Conservation (phyloP, 164 flowering plant species). For the Saururus chinensis region DNA sequence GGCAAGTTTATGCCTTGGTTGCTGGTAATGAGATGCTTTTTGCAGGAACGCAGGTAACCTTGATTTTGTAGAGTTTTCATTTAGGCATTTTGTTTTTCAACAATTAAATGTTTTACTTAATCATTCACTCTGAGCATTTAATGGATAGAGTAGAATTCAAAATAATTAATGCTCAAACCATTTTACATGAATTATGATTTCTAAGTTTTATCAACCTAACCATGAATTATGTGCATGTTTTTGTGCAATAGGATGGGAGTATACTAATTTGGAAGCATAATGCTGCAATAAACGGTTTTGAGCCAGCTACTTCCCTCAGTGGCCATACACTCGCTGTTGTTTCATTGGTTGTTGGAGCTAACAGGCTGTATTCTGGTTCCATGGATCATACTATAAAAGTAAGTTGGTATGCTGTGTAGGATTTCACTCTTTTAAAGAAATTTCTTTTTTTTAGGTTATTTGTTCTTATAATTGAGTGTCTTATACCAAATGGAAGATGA, state of each 20-base stretch:
- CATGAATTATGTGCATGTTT: neutral
- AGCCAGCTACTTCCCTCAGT: slow-evolving; percentile 71
- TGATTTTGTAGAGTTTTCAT: neutral
- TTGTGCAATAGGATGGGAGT: slow-evolving; percentile 61
- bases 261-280: slow-evolving; percentile 84
- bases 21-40: slow-evolving; percentile 78
- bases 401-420: slow-evolving; percentile 16
- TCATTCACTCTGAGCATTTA: too few species aligned
- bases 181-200: neutral
- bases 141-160: too few species aligned
- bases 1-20: slow-evolving; percentile 81
- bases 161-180: too few species aligned
- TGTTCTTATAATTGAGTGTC: neutral
- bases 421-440: neutral
- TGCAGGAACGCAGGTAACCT: slow-evolving; percentile 79
- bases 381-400: slow-evolving; percentile 82
- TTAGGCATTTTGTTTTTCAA: too few species aligned
- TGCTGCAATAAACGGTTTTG: slow-evolving; percentile 52
- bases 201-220: neutral
- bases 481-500: neutral
- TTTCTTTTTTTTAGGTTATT: neutral
- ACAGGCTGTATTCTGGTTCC: slow-evolving; percentile 85
- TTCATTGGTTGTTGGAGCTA: slow-evolving; percentile 78
- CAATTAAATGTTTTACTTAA: too few species aligned
- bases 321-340: slow-evolving; percentile 69